Evolutionary conservation across 345 rosid species (phyloP).

Genomic region (Excoecaria agallocha): DNA sequence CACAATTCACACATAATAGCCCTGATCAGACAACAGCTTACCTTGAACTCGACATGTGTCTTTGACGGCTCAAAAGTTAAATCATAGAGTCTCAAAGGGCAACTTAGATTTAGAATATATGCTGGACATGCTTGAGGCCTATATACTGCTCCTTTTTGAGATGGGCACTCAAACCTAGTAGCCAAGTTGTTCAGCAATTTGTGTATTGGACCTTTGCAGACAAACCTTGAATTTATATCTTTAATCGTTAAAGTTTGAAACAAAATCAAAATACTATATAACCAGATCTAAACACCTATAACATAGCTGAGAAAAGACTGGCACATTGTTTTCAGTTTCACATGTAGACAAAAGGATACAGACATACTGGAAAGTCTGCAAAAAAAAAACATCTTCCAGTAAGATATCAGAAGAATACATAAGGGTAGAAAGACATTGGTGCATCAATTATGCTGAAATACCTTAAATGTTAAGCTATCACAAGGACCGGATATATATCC

Average conservation of each 20-base stretch:
- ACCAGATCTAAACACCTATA: constrained; percentile 6
- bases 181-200: constrained; percentile 70
- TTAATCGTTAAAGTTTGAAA: constrained; percentile 56
- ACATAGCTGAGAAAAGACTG: constrained; percentile 9
- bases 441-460: constrained; percentile 9
- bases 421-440: constrained; percentile 15
- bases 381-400: constrained; percentile 14
- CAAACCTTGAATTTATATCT: constrained; percentile 80
- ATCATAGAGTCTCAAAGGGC: constrained; percentile 68
- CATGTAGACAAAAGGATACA: constrained; percentile 61
- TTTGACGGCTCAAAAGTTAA: constrained; percentile 77
- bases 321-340: constrained; percentile 18
- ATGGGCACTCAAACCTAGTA: constrained; percentile 41
- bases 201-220: constrained; percentile 85
- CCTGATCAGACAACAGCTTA: constrained; percentile 25
- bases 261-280: constrained; percentile 23
- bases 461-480: constrained; percentile 55
- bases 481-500: constrained; percentile 70
- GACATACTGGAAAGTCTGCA: constrained; percentile 86
- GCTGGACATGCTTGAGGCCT: constrained; percentile 54
- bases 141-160: constrained; percentile 51
- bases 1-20: neutral
- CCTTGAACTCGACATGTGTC: constrained; percentile 84
- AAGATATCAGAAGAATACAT: constrained; percentile 14
- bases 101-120: constrained; percentile 59